Conservation (phyloP, 75 land plant genomes). For the Pinus tabuliformis region DNA sequence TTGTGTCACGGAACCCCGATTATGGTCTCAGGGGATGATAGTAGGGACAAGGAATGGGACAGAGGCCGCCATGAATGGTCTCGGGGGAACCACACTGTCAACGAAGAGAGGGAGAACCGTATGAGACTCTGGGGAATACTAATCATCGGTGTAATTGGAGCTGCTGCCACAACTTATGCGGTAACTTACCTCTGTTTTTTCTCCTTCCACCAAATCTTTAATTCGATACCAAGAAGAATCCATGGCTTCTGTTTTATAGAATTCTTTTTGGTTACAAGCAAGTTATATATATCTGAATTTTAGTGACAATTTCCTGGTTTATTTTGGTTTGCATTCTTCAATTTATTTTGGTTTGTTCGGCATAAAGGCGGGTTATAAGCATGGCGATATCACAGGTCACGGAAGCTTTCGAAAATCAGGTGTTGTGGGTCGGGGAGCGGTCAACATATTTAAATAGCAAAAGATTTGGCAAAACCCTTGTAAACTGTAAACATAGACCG, state of each 20-base stretch:
- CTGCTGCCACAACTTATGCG: constrained; percentile 49
- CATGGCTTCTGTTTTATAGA: background rate
- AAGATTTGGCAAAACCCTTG: too few species aligned
- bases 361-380: too few species aligned
- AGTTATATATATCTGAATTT: background rate
- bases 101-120: constrained; percentile 14
- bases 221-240: background rate
- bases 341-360: too few species aligned
- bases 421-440: too few species aligned
- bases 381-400: too few species aligned
- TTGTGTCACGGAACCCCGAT: too few species aligned
- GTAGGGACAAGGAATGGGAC: background rate
- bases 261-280: background rate
- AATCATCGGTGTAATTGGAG: constrained; percentile 48
- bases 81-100: background rate
- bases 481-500: too few species aligned
- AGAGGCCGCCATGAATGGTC: background rate
- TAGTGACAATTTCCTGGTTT: background rate
- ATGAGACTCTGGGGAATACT: constrained; percentile 33
- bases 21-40: background rate
- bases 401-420: too few species aligned
- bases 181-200: constrained; percentile 18
- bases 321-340: background rate
- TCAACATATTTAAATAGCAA: too few species aligned
- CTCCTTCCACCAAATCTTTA: background rate